These are phyloP conservation scores for Paecilomyces dactylethromorphus DNA, from an alignment of 2,329 filamentous ascomycete genomes.

Conservation along the genomic window DNA sequence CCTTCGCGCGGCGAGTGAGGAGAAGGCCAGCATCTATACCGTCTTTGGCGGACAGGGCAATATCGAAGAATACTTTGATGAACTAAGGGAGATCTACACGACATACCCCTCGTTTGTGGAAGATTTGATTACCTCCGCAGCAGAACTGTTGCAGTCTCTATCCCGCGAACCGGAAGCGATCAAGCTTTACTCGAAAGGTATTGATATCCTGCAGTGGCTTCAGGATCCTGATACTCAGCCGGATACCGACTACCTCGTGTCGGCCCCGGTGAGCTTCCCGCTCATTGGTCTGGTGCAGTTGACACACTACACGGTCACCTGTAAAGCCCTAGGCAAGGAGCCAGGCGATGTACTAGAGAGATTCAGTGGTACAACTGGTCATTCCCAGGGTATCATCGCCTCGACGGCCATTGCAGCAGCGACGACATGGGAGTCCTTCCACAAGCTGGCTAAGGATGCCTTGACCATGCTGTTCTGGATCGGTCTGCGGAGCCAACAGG, in stretches of 20 bases:
- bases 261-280: slow-evolving; percentile 90
- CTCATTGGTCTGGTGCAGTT: slow-evolving; percentile 94
- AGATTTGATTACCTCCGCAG: slow-evolving; percentile 72
- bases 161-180: slow-evolving; percentile 77
- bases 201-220: slow-evolving; percentile 92
- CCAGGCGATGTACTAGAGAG: slow-evolving; percentile 82
- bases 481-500: slow-evolving; percentile 91
- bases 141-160: slow-evolving; percentile 79
- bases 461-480: slow-evolving; percentile 98
- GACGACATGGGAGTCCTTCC: slow-evolving; percentile 88
- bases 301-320: slow-evolving; percentile 91
- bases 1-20: slow-evolving; percentile 78
- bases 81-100: slow-evolving; percentile 82
- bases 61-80: slow-evolving; percentile 99
- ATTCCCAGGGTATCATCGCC: slow-evolving; percentile 93
- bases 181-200: slow-evolving; percentile 95
- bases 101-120: slow-evolving; percentile 89
- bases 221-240: slow-evolving; percentile 83
- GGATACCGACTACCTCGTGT: slow-evolving; percentile 89
- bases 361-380: slow-evolving; percentile 83
- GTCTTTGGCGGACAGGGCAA: slow-evolving; percentile 98
- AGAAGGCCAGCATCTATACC: slow-evolving; percentile 77
- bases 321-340: slow-evolving; percentile 81
- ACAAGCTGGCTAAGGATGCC: slow-evolving; percentile 69
- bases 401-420: slow-evolving; percentile 87